Conservation (phyloP, 805 yeast genomes). For the Yamadazyma kitorensis region DNA sequence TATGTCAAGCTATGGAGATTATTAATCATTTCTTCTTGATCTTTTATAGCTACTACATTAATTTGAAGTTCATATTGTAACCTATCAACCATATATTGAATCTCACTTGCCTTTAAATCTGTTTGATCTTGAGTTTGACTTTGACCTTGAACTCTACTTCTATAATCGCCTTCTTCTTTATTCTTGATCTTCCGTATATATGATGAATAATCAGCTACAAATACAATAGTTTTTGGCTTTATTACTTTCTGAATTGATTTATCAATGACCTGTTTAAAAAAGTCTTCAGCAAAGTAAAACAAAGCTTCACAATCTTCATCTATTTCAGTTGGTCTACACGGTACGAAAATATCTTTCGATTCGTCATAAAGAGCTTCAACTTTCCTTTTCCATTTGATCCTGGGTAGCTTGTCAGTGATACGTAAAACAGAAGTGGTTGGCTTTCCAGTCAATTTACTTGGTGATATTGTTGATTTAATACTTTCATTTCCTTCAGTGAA, state of each 20-base stretch:
- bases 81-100: slow-evolving; percentile 14
- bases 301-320: slow-evolving; percentile 46
- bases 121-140: not conserved
- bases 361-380: slow-evolving; percentile 48
- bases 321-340: slow-evolving; percentile 39
- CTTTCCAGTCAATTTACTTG: no score
- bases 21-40: slow-evolving; percentile 41
- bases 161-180: slow-evolving; percentile 7
- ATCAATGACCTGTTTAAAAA: slow-evolving; percentile 16
- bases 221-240: slow-evolving; percentile 3
- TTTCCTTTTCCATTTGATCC: slow-evolving; percentile 51
- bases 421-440: no score
- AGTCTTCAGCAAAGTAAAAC: slow-evolving; percentile 45
- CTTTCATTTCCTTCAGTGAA: slow-evolving; percentile 17
- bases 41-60: slow-evolving; percentile 51
- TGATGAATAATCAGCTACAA: slow-evolving; percentile 20
- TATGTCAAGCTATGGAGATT: slow-evolving; percentile 60
- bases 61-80: slow-evolving; percentile 44
- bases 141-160: slow-evolving; percentile 3
- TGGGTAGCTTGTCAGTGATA: slow-evolving; percentile 17
- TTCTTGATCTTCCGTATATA: slow-evolving; percentile 36
- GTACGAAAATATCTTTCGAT: slow-evolving; percentile 51
- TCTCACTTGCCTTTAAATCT: slow-evolving; percentile 32
- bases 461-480: no score
- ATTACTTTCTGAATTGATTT: slow-evolving; percentile 22